A percentile compares a stretch with the other conserved stretches of the same genome.
Conservation (phyloP, 108 stramenopile species). For the Nitzschia putrida region DNA sequence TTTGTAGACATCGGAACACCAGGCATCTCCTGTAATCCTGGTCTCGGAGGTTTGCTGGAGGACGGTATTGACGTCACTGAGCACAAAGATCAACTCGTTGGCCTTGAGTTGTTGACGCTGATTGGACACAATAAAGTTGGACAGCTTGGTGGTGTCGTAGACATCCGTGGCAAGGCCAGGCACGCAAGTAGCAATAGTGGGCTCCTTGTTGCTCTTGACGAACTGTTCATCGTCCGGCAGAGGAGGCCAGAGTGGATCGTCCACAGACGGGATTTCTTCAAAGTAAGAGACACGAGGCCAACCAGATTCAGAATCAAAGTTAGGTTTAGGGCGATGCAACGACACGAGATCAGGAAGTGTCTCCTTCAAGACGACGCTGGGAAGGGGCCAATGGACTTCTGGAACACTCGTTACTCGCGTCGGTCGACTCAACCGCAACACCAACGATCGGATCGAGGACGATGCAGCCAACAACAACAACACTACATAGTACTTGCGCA, state of each 20-base stretch:
- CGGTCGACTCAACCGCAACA: too few relatives aligned
- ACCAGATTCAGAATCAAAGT: constrained; percentile 9
- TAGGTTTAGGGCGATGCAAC: not conserved
- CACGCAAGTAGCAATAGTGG: constrained; percentile 12
- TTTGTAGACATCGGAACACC: constrained; percentile 15
- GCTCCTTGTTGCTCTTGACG: not conserved
- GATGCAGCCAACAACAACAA: not conserved
- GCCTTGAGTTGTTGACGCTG: constrained; percentile 14
- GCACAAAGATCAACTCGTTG: constrained; percentile 18
- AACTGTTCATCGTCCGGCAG: constrained; percentile 6
- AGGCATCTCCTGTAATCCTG: constrained; percentile 13
- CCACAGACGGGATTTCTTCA: constrained; percentile 12
- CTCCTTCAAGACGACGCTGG: constrained; percentile 4
- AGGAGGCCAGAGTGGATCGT: constrained; percentile 20
- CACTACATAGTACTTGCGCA: constrained; percentile 10
- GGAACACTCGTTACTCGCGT: too few relatives aligned
- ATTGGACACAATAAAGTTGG: constrained; percentile 8
- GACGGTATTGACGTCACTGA: constrained; percentile 14
- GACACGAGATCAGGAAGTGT: not conserved
- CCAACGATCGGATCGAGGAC: too few relatives aligned
- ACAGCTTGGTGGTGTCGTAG: constrained; percentile 3
- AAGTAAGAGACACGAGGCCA: constrained; percentile 21
- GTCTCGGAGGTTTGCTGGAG: not conserved
- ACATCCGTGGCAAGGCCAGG: constrained; percentile 21
- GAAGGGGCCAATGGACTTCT: constrained; percentile 13